phyloP scores from a whole-genome alignment of 1,284 basidiomycete species.

The Ustilago bromivora region DNA sequence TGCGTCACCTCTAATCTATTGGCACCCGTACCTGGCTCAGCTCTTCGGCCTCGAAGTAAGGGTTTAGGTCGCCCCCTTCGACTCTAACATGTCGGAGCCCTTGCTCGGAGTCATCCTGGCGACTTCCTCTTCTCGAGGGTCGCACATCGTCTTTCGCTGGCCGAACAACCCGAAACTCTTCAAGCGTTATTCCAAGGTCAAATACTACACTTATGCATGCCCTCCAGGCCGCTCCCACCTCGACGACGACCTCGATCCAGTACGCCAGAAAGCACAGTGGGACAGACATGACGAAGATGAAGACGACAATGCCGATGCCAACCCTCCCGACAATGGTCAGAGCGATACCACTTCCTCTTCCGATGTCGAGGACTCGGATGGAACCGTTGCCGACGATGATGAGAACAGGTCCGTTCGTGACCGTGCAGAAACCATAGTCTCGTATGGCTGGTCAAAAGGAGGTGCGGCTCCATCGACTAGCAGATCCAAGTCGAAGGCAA shows the following conservation, averaged over 20 bases:
- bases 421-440: conserved; percentile 31
- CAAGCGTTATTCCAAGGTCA: conserved; percentile 59
- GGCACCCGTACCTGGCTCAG: not conserved
- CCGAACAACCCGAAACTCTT: conserved; percentile 60
- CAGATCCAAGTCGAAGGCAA: conserved; percentile 34
- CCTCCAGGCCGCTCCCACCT: conserved; percentile 13
- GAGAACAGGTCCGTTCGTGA: conserved; percentile 31
- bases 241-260: conserved; percentile 48
- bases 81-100: conserved; percentile 40
- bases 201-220: conserved; percentile 55
- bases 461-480: conserved; percentile 13
- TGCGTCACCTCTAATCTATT: not conserved
- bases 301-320: conserved; percentile 26
- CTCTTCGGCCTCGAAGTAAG: not conserved
- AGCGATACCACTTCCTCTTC: conserved; percentile 48
- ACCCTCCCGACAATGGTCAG: conserved; percentile 24
- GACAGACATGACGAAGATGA: conserved; percentile 45
- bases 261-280: conserved; percentile 51
- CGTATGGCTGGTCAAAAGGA: conserved; percentile 27
- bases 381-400: conserved; percentile 40
- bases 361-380: conserved; percentile 51
- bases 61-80: not conserved
- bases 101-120: conserved; percentile 66
- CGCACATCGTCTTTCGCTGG: conserved; percentile 65
- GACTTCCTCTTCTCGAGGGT: conserved; percentile 60